These are phyloP conservation scores for Neurospora sublineolata DNA, from an alignment of 495 filamentous ascomycete species.

Conservation along the genomic window DNA sequence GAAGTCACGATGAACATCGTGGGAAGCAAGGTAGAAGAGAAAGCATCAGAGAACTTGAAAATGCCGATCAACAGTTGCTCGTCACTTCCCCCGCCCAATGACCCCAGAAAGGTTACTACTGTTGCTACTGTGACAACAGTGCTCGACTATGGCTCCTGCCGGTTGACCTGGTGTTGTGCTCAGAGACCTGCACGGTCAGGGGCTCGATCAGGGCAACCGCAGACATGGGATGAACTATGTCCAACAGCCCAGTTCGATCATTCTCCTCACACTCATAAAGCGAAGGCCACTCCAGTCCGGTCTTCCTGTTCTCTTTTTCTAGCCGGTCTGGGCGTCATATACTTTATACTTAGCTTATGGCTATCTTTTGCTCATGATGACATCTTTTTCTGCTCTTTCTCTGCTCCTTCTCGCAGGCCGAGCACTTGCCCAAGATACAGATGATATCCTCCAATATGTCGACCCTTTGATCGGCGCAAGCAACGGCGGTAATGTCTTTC, in stretches of 20 bases:
- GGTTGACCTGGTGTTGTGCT: not conserved
- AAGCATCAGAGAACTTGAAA: not conserved
- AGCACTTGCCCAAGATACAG: constrained; percentile 11
- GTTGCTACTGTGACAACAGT: not conserved
- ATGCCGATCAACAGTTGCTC: not conserved
- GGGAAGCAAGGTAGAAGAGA: not conserved
- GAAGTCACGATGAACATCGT: not conserved
- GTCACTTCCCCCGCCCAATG: not conserved
- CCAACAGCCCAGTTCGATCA: not conserved
- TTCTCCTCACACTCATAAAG: not conserved
- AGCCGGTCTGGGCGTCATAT: too few relatives aligned
- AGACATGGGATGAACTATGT: not conserved
- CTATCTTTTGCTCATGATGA: not conserved
- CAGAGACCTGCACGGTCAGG: not conserved
- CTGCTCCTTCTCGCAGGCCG: constrained; percentile 2
- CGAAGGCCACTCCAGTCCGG: not conserved
- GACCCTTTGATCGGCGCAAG: constrained; percentile 50
- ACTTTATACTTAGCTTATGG: not conserved
- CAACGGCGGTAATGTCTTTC: constrained; percentile 62
- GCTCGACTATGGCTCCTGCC: not conserved
- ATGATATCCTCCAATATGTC: constrained; percentile 31
- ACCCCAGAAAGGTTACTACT: not conserved
- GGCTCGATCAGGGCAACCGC: not conserved
- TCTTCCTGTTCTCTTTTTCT: not conserved
- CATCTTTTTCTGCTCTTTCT: not conserved